Evolutionary conservation across 176 grass and related monocot species (phyloP), one percentile per base, ranked within the genome.

Genomic region (Musa acuminata): DNA sequence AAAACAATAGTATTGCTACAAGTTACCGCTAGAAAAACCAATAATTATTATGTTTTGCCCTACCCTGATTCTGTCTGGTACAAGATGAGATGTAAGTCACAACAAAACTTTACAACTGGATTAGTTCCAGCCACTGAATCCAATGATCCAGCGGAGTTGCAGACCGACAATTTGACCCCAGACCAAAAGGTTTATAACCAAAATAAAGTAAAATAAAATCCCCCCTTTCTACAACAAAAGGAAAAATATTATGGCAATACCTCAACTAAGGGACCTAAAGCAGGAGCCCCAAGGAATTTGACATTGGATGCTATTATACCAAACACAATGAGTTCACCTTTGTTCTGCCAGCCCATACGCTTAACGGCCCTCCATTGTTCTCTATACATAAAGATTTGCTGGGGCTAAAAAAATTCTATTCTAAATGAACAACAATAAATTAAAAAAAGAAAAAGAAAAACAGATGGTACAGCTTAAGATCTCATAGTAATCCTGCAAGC

Each of bases 401-500:
- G 77, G 51, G 64, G 76, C 64, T 59, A 27, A 27, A 27, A 27
- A 1, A 27, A 27, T 29, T 83, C 80, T 59, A 83, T 68, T 26
- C 50, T 49, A 49, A 11, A 72, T 85, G 53, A 72, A 78, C 35
- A 43, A 43, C 35, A 43, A 43, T 43, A 43, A 43, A 43, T 24
- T 24, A 43, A 6, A 29, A 29, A 43, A 43, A 6, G 0, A 79
- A 84, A 51, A 77, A 55, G 59, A 50, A 71, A 82, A 75, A 76
- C 55, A 80, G 71, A 78, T 52, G n/a, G 51, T 74, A 67, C 76
- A 25, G 35, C 48, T 51, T 66, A 69, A 49, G 27, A 21, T 76
- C 62, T 97, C 82, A 98, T 87, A 98, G 82, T 75, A 98, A 80
- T 50, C 90, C 88, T 67, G 90, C 90, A 72, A 98, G 86, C 82